Evolutionary conservation across 305 asterid species (phyloP), one percentile per base, ranked within the genome.

Genomic region (Fraxinus xanthoxyloides): DNA sequence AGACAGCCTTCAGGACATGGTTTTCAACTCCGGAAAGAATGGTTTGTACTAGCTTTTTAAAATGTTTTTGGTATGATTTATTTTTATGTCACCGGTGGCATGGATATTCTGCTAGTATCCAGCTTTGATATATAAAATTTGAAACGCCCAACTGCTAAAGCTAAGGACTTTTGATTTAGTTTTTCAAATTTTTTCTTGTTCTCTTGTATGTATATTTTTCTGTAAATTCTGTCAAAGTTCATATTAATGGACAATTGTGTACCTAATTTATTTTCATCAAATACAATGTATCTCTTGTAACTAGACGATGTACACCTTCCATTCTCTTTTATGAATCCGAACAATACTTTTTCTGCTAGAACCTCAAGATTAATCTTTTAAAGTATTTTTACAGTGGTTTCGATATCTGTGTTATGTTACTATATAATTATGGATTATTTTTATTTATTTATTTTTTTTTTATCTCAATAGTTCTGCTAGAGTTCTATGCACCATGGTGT

Each of bases 1-100:
- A 24, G 85, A 90, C 86, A 92, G 87, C 83, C 81, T 93, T 48
- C 86, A 85, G 23, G 94, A 92, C 36, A 13, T 85, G 28, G 93
- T 91, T 63, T 85, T 88, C 90, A 91, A 86, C 85, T 92, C 97
- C 3, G 94, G 90, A n/a, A 92, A 91, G 87, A 91, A 92, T 85
- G 92, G 94, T 92, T 9, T 32, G 93, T 85, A 13, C 7, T 26
- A 21, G 63, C 21, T 48, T 48, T 17, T 48, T 48, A 3, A 48
- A 12, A 40, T 46, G 5, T 48, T 51, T 48, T 51, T 51, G 23
- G 7, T 17, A 4, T 51, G 21, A 51, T 17, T 51, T 1, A 51
- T 51, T 51, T 51, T 17, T 15, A 4, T 51, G 61, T 51, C 7
- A 51, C 8, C 2, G 7, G 21, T 51, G 7, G 8, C 17, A 17